Evolutionary conservation across 352 stramenopile species (phyloP).

Genomic region (Thraustochytrium striatum): DNA sequence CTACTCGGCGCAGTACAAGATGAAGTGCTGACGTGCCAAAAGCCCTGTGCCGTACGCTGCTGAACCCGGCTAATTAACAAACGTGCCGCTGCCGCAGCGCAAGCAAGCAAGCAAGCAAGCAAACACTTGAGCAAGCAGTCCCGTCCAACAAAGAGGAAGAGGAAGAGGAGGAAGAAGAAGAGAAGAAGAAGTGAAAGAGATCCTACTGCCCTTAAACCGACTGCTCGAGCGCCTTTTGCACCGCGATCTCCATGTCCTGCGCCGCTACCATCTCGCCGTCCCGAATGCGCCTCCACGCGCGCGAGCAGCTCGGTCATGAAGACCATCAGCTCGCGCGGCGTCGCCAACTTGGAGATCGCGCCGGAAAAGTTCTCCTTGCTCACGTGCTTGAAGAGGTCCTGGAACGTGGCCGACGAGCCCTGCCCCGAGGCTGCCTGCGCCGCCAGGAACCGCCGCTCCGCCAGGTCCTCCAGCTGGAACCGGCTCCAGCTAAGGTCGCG

Average conservation of each 20-base stretch:
- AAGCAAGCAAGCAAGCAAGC: too few relatives aligned
- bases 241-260: slow-evolving; percentile 49
- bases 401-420: neutral
- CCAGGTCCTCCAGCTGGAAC: slow-evolving; percentile 49
- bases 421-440: slow-evolving; percentile 5
- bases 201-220: slow-evolving; percentile 43
- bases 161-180: too few relatives aligned
- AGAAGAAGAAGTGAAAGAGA: too few relatives aligned
- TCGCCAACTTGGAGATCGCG: slow-evolving; percentile 48
- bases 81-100: too few relatives aligned
- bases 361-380: slow-evolving; percentile 48
- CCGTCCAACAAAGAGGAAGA: too few relatives aligned
- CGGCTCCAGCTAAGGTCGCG: slow-evolving; percentile 46
- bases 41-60: slow-evolving; percentile 74
- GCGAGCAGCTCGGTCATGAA: slow-evolving; percentile 51
- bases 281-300: slow-evolving; percentile 42
- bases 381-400: slow-evolving; percentile 50
- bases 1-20: slow-evolving; percentile 71
- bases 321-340: slow-evolving; percentile 50
- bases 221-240: slow-evolving; percentile 48
- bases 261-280: slow-evolving; percentile 43
- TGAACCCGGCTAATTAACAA: slow-evolving; percentile 63
- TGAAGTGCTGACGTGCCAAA: slow-evolving; percentile 73
- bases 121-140: too few relatives aligned
- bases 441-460: slow-evolving; percentile 35